Evolutionary conservation across 2,329 filamentous ascomycete genomes (phyloP).

Genomic region (Colletotrichum costaricense): DNA sequence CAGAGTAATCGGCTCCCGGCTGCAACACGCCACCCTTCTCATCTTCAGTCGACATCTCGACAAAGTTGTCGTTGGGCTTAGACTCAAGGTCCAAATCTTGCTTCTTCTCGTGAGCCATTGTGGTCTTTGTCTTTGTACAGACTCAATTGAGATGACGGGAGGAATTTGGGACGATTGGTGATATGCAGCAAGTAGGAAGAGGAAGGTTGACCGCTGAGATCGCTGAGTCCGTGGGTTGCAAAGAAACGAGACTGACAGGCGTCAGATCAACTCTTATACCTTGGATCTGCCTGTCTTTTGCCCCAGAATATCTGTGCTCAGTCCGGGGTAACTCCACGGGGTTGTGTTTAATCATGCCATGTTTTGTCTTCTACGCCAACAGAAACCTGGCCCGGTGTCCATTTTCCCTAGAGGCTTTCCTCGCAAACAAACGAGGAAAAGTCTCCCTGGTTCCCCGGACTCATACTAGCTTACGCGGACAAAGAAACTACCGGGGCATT

Average conservation of each 20-base stretch:
- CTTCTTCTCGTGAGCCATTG: constrained; percentile 20
- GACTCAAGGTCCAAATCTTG: constrained; percentile 37
- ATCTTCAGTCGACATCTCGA: constrained; percentile 37
- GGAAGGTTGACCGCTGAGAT: neutral
- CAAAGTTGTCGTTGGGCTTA: constrained; percentile 40
- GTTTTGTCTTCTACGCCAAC: neutral
- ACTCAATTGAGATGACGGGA: neutral
- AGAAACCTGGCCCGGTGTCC: neutral
- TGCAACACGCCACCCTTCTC: constrained; percentile 40
- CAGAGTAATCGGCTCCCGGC: constrained; percentile 45
- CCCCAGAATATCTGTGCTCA: neutral
- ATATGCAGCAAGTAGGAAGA: no score
- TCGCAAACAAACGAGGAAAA: neutral
- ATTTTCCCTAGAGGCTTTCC: neutral
- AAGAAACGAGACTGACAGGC: neutral
- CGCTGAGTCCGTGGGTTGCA: neutral
- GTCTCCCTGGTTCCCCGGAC: neutral
- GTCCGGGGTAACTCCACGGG: constrained; percentile 27
- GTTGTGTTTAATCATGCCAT: constrained; percentile 17
- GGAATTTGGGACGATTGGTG: neutral
- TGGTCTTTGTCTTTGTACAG: neutral
- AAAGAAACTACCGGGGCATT: constrained; percentile 20
- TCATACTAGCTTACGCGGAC: constrained; percentile 12
- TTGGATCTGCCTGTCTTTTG: neutral
- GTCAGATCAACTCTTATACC: constrained; percentile 10